phyloP scores from a whole-genome alignment of 306 rosid genomes.

The Quercus rubra region DNA sequence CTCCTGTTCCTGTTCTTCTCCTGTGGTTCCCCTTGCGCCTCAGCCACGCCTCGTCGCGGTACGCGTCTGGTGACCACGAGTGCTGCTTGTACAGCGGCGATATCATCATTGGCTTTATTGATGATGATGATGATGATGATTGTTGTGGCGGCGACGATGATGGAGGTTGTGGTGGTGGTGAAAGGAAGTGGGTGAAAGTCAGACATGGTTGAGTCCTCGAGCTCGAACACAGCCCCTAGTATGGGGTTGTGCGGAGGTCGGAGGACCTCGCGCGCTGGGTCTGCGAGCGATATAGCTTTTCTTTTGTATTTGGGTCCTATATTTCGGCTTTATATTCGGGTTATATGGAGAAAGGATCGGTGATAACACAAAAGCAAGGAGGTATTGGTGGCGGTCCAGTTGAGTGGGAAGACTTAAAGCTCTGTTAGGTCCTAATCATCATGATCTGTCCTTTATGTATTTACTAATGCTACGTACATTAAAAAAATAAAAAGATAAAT shows the following conservation, averaged over 20 bases:
- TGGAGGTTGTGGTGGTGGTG: background rate
- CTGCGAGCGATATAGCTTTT: slow-evolving; percentile 39
- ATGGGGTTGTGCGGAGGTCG: slow-evolving; percentile 70
- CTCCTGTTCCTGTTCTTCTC: slow-evolving; percentile 53
- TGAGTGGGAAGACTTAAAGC: background rate
- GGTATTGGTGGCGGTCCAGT: slow-evolving; percentile 22
- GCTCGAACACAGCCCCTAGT: slow-evolving; percentile 36
- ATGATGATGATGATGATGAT: background rate
- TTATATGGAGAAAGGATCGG: background rate
- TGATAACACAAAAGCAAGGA: background rate
- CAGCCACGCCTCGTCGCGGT: slow-evolving; percentile 86
- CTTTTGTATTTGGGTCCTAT: background rate
- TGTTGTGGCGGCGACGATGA: background rate
- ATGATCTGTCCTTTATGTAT: slow-evolving; percentile 13
- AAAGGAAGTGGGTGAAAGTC: slow-evolving; percentile 6
- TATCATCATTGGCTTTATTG: background rate
- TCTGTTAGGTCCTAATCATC: slow-evolving; percentile 60
- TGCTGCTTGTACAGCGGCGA: slow-evolving; percentile 70
- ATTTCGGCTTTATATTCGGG: background rate
- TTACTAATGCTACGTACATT: too few species aligned
- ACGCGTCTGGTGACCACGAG: slow-evolving; percentile 89
- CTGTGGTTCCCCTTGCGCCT: slow-evolving; percentile 68
- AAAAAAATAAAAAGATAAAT: too few species aligned
- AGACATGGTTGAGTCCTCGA: slow-evolving; percentile 30
- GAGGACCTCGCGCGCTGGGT: slow-evolving; percentile 70